Percentiles rank a stretch among this genome's conserved stretches.
Conservation (phyloP, 257 asterid species). For the Primulina huaijiensis region DNA sequence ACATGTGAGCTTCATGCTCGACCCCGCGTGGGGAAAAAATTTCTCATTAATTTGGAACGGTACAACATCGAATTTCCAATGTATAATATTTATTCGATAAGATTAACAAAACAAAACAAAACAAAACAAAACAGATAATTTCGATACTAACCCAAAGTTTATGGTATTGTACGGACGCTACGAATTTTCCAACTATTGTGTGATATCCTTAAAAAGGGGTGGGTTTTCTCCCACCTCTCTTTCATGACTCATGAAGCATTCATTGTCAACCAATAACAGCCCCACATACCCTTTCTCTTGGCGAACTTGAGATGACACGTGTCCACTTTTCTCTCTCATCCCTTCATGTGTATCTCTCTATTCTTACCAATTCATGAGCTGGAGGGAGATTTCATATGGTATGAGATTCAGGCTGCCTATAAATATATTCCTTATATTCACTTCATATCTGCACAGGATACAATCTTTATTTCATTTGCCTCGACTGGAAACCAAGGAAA, state of each 20-base stretch:
- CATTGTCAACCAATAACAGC: not conserved
- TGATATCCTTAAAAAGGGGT: not conserved
- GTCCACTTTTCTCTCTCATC: constrained; percentile 17
- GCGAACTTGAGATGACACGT: not conserved
- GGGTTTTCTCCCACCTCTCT: not conserved
- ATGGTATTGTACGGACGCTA: not conserved
- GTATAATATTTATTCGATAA: too few species aligned
- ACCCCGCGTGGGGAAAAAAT: too few species aligned
- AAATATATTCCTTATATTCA: constrained; percentile 37
- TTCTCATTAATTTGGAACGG: too few species aligned
- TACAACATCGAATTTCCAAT: too few species aligned
- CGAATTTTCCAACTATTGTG: not conserved
- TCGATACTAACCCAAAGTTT: not conserved
- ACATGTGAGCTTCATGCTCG: too few species aligned
- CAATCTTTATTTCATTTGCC: constrained; percentile 2
- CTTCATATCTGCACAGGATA: constrained; percentile 20
- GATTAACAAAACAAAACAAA: too few species aligned
- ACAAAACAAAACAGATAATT: too few species aligned
- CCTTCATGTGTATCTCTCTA: not conserved
- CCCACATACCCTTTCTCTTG: not conserved
- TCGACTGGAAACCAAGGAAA: not conserved
- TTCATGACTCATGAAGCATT: not conserved
- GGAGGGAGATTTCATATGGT: constrained; percentile 58
- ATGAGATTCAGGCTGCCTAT: constrained; percentile 62
- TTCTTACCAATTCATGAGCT: constrained; percentile 47